phyloP scores from a whole-genome alignment of 306 rosid genomes.

The Purshia tridentata region DNA sequence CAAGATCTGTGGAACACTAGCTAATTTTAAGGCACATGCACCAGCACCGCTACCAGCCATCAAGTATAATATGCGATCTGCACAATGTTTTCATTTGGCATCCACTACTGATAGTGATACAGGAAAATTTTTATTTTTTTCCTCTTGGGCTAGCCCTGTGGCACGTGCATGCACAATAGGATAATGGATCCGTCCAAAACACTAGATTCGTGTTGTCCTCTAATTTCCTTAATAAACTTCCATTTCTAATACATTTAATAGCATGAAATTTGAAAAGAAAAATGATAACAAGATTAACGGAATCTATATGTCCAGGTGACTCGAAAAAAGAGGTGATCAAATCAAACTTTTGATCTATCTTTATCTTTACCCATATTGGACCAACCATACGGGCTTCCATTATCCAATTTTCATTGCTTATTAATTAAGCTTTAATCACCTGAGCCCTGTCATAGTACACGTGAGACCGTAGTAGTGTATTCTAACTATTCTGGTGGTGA shows the following conservation, averaged over 20 bases:
- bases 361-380: no score
- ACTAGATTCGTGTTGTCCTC: no score
- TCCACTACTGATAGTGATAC: neutral
- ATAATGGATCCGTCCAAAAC: no score
- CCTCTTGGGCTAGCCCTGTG: neutral
- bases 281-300: no score
- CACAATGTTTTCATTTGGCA: conserved; percentile 8
- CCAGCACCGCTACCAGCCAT: neutral
- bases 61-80: conserved; percentile 13
- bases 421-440: neutral
- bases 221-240: no score
- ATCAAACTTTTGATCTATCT: no score
- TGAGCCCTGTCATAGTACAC: conserved; percentile 4
- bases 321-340: no score
- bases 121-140: neutral
- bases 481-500: neutral
- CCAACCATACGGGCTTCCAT: no score
- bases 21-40: conserved; percentile 4
- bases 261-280: no score
- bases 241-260: no score
- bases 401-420: conserved; percentile 2
- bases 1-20: neutral
- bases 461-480: neutral
- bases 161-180: neutral
- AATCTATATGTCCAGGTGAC: no score